These are phyloP conservation scores for Sporothrix pseudoabietina DNA, from an alignment of 2,329 filamentous ascomycete species.

Conservation along the genomic window DNA sequence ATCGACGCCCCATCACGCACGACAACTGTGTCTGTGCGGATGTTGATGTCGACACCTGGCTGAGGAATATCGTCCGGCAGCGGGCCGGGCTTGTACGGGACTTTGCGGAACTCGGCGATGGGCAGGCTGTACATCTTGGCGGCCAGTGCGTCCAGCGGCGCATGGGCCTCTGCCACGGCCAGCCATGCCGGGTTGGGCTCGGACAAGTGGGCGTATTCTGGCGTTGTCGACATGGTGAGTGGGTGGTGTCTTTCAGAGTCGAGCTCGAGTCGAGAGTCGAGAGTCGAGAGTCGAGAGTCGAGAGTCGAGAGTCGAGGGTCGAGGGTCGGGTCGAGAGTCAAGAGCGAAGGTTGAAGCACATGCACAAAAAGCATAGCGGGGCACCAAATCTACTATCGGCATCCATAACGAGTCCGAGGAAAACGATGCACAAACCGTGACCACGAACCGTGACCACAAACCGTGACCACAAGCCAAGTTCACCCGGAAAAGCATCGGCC, in stretches of 20 bases:
- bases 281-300: no score
- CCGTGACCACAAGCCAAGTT: not conserved
- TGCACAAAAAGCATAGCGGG: no score
- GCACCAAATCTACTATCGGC: no score
- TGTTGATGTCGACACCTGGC: conserved; percentile 15
- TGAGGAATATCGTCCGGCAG: conserved; percentile 17
- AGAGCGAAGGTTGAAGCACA: no score
- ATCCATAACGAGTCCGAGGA: not conserved
- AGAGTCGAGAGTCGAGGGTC: no score
- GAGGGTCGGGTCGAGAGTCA: no score
- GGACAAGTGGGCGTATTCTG: conserved; percentile 3
- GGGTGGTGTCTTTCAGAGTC: not conserved
- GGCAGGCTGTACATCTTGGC: conserved; percentile 24
- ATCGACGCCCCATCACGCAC: conserved; percentile 25
- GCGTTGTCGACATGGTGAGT: not conserved
- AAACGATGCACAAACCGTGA: not conserved
- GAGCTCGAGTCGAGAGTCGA: no score
- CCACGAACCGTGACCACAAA: not conserved
- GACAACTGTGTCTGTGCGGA: not conserved
- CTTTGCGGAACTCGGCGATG: conserved; percentile 28
- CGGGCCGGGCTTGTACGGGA: conserved; percentile 26
- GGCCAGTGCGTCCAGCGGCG: not conserved
- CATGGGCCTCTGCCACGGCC: conserved; percentile 22
- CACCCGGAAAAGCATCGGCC: not conserved
- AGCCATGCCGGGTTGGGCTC: conserved; percentile 25